Evolutionary conservation across 75 land plant species (phyloP), one percentile per base, ranked within the genome.

Genomic region (Larix kaempferi): DNA sequence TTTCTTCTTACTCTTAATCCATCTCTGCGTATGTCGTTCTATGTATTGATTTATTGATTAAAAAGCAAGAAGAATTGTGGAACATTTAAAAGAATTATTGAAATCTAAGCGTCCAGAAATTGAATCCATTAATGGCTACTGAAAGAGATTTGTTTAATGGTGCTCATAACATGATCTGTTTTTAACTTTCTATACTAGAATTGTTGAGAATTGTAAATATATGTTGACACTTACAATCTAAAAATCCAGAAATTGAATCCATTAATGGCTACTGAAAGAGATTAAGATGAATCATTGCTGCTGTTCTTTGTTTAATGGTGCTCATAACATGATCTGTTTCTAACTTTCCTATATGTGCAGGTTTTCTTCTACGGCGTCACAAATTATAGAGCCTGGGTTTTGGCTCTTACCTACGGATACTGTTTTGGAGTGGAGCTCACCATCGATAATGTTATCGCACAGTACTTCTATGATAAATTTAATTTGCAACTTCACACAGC

Each of bases 341-440:
- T n/a, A n/a, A n/a, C n/a, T n/a, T n/a, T n/a, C n/a, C n/a, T 8
- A 27, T 29, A 3, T 56, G 29, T 82, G 29, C 76, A 92, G 94
- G 93, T 90, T 21, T 26, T 90, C 26, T 80, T 61, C 77, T 77
- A 88, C 41, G 95, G 91, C 1, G 76, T 90, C 41, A 86, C 84
- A 56, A 92, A 92, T 76, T 92, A 92, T 73, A 78, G 95, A 8
- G 83, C 89, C 15, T 92, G 95, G 95, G 73, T 92, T 76, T 88
- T 91, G 74, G 89, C 82, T 65, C 81, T 92, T 21, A 59, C 87
- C 13, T 91, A 92, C 59, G 91, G 95, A 56, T 83, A 88, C 80
- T 88, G 91, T 41, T 84, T 92, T 72, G 95, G 95, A 2, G 93
- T 91, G 62, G 95, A 92, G 73, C 78, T 92, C 56, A 82, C 91